Evolutionary conservation across 2,329 filamentous ascomycete species (phyloP), one percentile per base, ranked within the genome.

Genomic region (Exophiala sp.): DNA sequence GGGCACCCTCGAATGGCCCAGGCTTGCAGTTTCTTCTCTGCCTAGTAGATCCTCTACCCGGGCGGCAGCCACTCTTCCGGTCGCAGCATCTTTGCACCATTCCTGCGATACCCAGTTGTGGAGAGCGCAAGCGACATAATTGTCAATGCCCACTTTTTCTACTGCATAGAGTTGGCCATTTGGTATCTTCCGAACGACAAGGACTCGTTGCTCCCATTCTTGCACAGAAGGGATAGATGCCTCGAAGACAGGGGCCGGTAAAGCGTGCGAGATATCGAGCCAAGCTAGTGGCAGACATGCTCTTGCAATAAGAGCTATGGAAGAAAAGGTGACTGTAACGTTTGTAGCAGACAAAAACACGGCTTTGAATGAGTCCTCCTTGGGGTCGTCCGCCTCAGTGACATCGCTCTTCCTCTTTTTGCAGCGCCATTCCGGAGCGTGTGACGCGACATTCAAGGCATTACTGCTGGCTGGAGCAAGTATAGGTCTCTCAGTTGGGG

Each of bases 281-380:
- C 58, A 61, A 22, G 52, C 46, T 2, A 61, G 35, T 8, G 58
- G 58, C 8, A 61, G 46, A 34, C 57, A 55, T 23, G 57, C 55
- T 47, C 58, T 52, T 6, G 57, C 51, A 13, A 61, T 34, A 30
- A 56, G 50, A 8, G 55, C 51, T 30, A 60, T 43, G n/a, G 51
- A 35, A 18, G 40, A 43, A 30, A 61, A 59, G 1, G 49, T 43
- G 7, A 47, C 22, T 5, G 37, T 30, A 18, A 27, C 19, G 14
- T 29, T 23, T n/a, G 39, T 39, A 7, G 43, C 34, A 13, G 43
- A 19, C n/a, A 50, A 34, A 43, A 49, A 43, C 10, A 32, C 39
- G 10, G 52, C 49, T 14, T 34, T 42, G 42, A 55, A 51, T 2
- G 41, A 18, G 3, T 48, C 43, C 14, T 43, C 23, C 24, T 43